Evolutionary conservation across 495 filamentous ascomycete genomes (phyloP), one percentile per base, ranked within the genome.

Genomic region (Neurospora sp.): DNA sequence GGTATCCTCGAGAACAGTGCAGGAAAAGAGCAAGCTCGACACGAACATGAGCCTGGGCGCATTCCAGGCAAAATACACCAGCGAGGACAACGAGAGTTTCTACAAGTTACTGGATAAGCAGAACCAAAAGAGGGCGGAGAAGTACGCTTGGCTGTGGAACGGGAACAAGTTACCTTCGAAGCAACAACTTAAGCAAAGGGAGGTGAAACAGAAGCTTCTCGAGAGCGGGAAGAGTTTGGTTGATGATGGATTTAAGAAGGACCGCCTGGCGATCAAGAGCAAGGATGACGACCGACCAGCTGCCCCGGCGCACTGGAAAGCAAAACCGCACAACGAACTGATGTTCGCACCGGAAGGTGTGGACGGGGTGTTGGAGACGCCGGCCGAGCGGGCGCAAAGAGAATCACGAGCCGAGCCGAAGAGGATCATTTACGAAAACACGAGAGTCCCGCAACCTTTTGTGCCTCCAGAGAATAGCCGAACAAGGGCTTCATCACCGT

Each of bases 81-180:
- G 92, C 76, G 96, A 99, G 82, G 96, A 99, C 80, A 98, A 98
- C 78, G 95, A 97, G 77, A 93, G 90, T 70, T 98, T 99, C 84
- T 95, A 97, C 82, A 91, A 91, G 77, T 85, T 98, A 1, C 83
- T 99, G 14, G 96, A 99, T 82, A 93, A 91, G 79, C 93, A 97
- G 76, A 99, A 98, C 78, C 86, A 88, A 37, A 94, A 94, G 80
- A 87, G 86, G 46, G 89, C 91, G 14, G 90, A 93, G 78, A 94
- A 93, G 75, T 90, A 97, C 78, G 90, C 89, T 0, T 99, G 94
- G 91, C 84, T 97, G 69, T 97, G 93, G 90, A 88, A 86, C 40
- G 90, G 89, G 37, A 98, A 98, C 80, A 96, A 96, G 82, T 87
- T 98, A 37, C 94, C 93, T 0, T 90, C 94, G 6, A 91, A 93